Evolutionary conservation across 116 monocot genomes (phyloP).

Genomic region (Dioscorea cayenensis): DNA sequence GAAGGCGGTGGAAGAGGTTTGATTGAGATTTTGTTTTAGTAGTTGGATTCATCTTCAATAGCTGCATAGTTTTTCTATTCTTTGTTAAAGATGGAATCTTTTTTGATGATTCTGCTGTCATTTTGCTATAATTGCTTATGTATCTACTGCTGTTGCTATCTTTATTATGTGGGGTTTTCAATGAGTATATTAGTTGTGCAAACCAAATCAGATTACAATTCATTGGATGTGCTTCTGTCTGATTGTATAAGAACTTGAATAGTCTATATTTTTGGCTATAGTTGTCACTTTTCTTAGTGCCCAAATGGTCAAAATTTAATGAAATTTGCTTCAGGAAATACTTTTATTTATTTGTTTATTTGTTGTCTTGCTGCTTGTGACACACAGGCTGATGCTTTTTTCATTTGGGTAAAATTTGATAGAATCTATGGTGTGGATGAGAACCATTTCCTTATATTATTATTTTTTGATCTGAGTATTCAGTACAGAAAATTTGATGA

Average conservation of each 20-base stretch:
- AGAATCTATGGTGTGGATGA: neutral
- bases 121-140: neutral
- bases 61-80: neutral
- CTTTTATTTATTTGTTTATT: neutral
- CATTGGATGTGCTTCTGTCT: too few relatives aligned
- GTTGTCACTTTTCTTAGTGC: too few relatives aligned
- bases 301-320: neutral
- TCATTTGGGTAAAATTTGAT: neutral
- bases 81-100: neutral
- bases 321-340: neutral
- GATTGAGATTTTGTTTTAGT: too few relatives aligned
- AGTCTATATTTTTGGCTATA: too few relatives aligned
- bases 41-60: neutral
- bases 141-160: too few relatives aligned
- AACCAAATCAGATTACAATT: too few relatives aligned
- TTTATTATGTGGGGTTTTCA: too few relatives aligned
- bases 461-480: too few relatives aligned
- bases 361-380: neutral
- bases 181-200: too few relatives aligned
- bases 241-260: too few relatives aligned
- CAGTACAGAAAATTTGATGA: too few relatives aligned
- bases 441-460: neutral
- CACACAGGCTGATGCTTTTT: neutral
- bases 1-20: slow-evolving; percentile 73
- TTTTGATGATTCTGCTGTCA: neutral